Evolutionary conservation across 2,329 filamentous ascomycete genomes (phyloP).

Genomic region (Alternaria sp.): DNA sequence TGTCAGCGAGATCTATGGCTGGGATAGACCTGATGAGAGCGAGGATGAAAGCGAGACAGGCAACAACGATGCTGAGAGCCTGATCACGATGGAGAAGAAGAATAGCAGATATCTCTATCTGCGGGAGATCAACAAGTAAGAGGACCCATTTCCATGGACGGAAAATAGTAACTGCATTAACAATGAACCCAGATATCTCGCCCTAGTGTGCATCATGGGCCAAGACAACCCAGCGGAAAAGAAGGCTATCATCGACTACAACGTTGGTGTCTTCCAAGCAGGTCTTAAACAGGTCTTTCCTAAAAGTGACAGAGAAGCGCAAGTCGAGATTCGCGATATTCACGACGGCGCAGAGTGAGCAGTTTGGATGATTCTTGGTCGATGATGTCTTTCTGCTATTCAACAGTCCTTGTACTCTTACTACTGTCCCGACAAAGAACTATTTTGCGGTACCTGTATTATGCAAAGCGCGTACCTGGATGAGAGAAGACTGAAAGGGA

Average conservation of each 20-base stretch:
- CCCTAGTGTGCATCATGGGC: conserved; percentile 85
- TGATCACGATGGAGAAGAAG: conserved; percentile 68
- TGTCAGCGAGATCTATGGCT: conserved; percentile 94
- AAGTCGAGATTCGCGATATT: conserved; percentile 36
- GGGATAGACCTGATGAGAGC: conserved; percentile 57
- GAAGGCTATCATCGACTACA: conserved; percentile 86
- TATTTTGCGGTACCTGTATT: not conserved
- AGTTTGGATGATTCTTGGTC: not conserved
- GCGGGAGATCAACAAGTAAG: conserved; percentile 72
- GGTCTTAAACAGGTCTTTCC: conserved; percentile 80
- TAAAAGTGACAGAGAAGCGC: conserved; percentile 49
- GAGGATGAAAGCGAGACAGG: conserved; percentile 53
- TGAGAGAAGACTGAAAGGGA: not conserved
- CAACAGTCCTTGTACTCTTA: not conserved
- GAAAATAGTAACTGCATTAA: conserved; percentile 12
- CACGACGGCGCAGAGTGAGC: conserved; percentile 25
- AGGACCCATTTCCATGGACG: conserved; percentile 1
- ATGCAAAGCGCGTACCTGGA: not conserved
- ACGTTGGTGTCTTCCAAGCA: conserved; percentile 81
- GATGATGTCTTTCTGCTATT: not conserved
- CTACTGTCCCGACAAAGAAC: not conserved
- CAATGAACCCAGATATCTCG: conserved; percentile 68
- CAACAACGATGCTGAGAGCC: conserved; percentile 66
- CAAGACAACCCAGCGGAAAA: conserved; percentile 81
- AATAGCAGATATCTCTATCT: conserved; percentile 69